Base-by-base conservation (phyloP, 306 rosid species). In the Cucurbita maxima region DNA sequence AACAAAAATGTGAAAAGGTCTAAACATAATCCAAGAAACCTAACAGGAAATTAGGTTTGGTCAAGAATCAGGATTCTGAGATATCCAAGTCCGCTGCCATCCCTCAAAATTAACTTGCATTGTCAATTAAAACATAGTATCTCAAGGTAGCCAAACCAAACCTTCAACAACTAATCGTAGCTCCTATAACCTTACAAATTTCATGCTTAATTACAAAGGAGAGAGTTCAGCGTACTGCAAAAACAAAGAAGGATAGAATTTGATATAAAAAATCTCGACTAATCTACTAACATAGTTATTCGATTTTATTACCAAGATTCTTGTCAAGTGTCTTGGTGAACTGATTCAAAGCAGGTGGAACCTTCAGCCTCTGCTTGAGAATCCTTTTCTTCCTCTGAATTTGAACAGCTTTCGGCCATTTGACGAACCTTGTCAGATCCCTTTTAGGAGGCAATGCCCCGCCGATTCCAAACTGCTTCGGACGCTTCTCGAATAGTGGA, bases 371-470 rank as follows among this genome's bases (percentile, higher is more conserved):
- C 77, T 87, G 92, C 82, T 83, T 87, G 10, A 87, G 86, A 53
- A 87, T 83, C 71, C 92, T 78, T 79, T 85, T 87, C 72, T 87
- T 87, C 77, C 92, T 80, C 74, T 87, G 92, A 47, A 87, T 53
- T 53, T 84, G 89, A 43, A 87, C 92, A 19, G 67, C 77, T 44
- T 85, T 83, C 5, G 92, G 92, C 92, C 92, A 87, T 18, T 87
- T 87, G 5, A 87, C 92, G 44, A 87, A 87, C 13, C 89, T 59
- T 0, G 87, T 83, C 1, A 87, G 81, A 76, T 87, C 92, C 4
- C 89, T 83, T 87, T 87, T 87, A 3, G 92, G 92, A 4, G 89
- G 91, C 67, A 87, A 71, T 9, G 88, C 88, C 0, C 91, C 91
- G 40, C 91, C 91, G 11, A 87, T 87, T 5, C 91, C 88, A 19